These are phyloP conservation scores for Mycena sp. DNA, from an alignment of 1,284 basidiomycete genomes.

Conservation along the genomic window DNA sequence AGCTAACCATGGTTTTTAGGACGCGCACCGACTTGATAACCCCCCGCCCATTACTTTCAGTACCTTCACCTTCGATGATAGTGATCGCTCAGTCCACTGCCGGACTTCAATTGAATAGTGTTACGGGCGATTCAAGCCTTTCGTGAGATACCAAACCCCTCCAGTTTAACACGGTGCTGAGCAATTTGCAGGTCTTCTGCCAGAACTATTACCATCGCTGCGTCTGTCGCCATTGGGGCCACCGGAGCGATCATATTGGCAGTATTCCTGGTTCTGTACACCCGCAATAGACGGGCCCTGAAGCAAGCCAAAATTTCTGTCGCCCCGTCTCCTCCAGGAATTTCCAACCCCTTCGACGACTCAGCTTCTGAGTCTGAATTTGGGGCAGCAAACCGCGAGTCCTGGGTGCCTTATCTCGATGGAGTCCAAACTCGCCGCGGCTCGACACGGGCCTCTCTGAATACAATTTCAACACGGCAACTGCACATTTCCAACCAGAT, in stretches of 20 bases:
- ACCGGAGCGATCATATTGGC: neutral
- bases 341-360: neutral
- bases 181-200: neutral
- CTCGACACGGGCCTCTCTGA: neutral
- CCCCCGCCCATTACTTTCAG: neutral
- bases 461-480: constrained; percentile 12
- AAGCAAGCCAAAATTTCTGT: neutral
- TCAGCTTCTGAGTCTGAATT: neutral
- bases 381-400: neutral
- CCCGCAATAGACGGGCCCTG: neutral
- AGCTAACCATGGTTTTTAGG: neutral
- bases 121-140: neutral
- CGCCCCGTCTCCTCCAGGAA: neutral
- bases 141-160: neutral
- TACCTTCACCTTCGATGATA: too few species aligned
- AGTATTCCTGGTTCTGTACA: neutral
- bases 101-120: too few species aligned
- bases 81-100: too few species aligned
- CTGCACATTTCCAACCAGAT: constrained; percentile 27
- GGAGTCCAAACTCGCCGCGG: neutral
- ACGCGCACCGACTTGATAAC: neutral
- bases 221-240: neutral
- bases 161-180: neutral
- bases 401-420: neutral
- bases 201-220: neutral